These are phyloP conservation scores for Cryptococcus sp. DNA, from an alignment of 1,284 basidiomycete species.

Conservation along the genomic window DNA sequence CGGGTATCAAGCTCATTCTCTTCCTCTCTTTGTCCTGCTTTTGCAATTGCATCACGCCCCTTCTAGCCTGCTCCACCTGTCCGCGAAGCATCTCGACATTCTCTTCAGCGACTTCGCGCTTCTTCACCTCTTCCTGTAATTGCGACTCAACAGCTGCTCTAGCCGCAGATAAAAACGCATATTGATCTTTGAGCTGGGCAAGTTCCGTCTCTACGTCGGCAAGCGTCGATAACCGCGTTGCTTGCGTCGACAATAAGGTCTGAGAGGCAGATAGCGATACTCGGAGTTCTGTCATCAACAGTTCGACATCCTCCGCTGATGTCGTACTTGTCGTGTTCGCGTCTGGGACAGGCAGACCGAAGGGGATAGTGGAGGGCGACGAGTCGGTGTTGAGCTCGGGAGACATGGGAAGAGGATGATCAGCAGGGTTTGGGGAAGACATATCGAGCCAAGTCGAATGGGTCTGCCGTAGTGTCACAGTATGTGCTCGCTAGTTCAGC, in stretches of 20 bases:
- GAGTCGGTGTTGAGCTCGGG: conserved; percentile 8
- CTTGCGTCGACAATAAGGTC: conserved; percentile 27
- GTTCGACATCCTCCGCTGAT: conserved; percentile 4
- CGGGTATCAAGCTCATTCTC: conserved; percentile 56
- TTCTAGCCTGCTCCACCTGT: conserved; percentile 88
- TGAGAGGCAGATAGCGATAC: conserved; percentile 30
- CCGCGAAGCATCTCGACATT: conserved; percentile 74
- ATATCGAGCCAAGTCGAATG: not conserved
- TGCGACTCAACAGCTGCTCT: conserved; percentile 61
- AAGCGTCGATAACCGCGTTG: conserved; percentile 27
- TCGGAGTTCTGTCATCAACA: conserved; percentile 26
- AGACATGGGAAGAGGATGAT: conserved; percentile 16
- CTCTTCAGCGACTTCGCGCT: conserved; percentile 74
- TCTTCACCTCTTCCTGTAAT: conserved; percentile 61
- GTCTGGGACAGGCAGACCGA: conserved; percentile 3
- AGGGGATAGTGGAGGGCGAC: conserved; percentile 3
- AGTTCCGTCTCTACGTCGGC: conserved; percentile 43
- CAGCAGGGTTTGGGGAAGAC: conserved; percentile 12
- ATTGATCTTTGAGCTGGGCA: conserved; percentile 42
- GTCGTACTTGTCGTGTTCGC: not conserved
- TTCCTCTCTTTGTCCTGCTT: conserved; percentile 65
- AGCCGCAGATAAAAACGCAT: conserved; percentile 41
- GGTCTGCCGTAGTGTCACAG: not conserved
- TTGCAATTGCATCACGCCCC: conserved; percentile 87
- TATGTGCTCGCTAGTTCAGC: no score